Conservation (phyloP, 208 protist genomes). For the Trypanosoma cruzi region DNA sequence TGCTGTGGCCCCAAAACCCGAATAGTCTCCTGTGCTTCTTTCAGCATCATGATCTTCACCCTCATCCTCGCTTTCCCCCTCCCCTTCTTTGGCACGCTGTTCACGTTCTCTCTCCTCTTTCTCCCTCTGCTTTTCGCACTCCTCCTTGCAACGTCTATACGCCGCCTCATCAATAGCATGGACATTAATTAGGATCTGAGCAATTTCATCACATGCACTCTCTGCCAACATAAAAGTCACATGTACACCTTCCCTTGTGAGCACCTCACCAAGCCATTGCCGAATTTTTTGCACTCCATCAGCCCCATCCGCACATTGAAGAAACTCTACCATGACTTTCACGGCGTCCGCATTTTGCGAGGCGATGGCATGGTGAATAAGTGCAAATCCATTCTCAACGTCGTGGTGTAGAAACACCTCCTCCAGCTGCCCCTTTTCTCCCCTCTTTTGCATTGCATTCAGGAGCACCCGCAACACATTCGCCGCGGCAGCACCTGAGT, state of each 20-base stretch:
- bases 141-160: constrained; percentile 7
- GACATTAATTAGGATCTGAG: constrained; percentile 15
- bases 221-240: constrained; percentile 29
- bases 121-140: not conserved
- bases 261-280: constrained; percentile 30
- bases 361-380: constrained; percentile 44
- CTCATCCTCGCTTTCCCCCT: constrained; percentile 11
- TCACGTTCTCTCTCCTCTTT: not conserved
- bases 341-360: constrained; percentile 35
- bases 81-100: not conserved
- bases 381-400: constrained; percentile 29
- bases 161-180: constrained; percentile 9
- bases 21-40: constrained; percentile 21
- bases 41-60: constrained; percentile 1
- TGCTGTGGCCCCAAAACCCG: constrained; percentile 19
- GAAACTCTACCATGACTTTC: constrained; percentile 37
- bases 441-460: constrained; percentile 1
- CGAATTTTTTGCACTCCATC: constrained; percentile 1
- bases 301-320: constrained; percentile 14
- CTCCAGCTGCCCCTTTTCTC: constrained; percentile 1
- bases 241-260: constrained; percentile 21
- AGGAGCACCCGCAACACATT: constrained; percentile 2
- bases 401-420: constrained; percentile 18
- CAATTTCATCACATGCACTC: constrained; percentile 23
- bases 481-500: constrained; percentile 2